phyloP scores from a whole-genome alignment of 2,329 filamentous ascomycete species.

The Colletotrichum spaethianum region DNA sequence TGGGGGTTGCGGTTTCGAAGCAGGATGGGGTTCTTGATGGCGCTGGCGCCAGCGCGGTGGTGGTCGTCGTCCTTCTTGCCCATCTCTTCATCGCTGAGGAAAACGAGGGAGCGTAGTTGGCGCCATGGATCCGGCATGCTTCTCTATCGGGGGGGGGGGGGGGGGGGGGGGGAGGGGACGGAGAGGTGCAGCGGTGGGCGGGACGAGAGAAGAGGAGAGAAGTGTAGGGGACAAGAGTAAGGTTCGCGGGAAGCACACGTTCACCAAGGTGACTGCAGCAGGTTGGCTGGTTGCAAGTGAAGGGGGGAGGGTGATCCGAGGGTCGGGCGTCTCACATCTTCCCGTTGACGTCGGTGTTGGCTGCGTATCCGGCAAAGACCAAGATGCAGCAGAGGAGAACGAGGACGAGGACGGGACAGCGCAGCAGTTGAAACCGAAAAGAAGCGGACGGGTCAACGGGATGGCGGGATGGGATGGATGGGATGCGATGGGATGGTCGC shows the following conservation, averaged over 20 bases:
- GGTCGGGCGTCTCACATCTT: conserved; percentile 39
- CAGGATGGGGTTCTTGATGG: conserved; percentile 36
- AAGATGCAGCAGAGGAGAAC: conserved; percentile 1
- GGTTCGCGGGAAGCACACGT: conserved; percentile 13
- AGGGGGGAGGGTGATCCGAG: conserved; percentile 20
- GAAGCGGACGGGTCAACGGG: background rate
- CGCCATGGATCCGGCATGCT: conserved; percentile 55
- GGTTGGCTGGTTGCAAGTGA: conserved; percentile 14
- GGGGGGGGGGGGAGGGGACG: background rate
- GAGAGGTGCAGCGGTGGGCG: conserved; percentile 9
- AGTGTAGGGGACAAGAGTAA: conserved; percentile 16
- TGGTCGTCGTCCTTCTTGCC: conserved; percentile 74
- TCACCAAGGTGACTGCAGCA: conserved; percentile 27
- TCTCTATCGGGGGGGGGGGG: conserved; percentile 10
- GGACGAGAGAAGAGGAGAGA: conserved; percentile 13
- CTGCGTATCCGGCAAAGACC: conserved; percentile 11
- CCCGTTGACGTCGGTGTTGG: conserved; percentile 21
- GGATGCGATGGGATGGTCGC: background rate
- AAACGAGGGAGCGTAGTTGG: conserved; percentile 55
- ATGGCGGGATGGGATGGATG: background rate
- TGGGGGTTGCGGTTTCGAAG: conserved; percentile 47
- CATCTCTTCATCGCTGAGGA: conserved; percentile 68
- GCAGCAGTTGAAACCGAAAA: conserved; percentile 24
- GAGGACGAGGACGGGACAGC: background rate
- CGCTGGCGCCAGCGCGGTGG: conserved; percentile 45